These are phyloP conservation scores for Ogataea polymorpha DNA, from an alignment of 805 yeast species.

Conservation along the genomic window DNA sequence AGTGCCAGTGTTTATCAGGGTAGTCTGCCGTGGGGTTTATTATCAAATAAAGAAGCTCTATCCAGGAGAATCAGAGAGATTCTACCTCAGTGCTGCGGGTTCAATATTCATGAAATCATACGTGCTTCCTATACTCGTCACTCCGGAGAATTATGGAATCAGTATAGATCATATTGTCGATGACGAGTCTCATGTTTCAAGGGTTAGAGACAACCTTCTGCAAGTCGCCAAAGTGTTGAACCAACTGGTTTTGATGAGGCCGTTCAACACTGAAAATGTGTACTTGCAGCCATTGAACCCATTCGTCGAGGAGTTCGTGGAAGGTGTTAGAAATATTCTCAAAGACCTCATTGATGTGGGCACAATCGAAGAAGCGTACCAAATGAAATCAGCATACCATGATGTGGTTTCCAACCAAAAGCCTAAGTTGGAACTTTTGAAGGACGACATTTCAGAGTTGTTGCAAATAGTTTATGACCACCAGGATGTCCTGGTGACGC, in stretches of 20 bases:
- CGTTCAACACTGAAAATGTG: conserved; percentile 59
- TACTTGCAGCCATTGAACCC: conserved; percentile 80
- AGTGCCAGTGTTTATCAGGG: conserved; percentile 57
- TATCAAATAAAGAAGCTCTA: conserved; percentile 35
- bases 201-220: conserved; percentile 46
- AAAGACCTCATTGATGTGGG: conserved; percentile 49
- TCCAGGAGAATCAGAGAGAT: conserved; percentile 58
- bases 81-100: conserved; percentile 65
- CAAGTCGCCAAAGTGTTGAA: conserved; percentile 56
- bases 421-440: conserved; percentile 43
- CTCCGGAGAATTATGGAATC: conserved; percentile 59
- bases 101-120: conserved; percentile 57
- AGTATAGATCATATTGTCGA: conserved; percentile 22
- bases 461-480: conserved; percentile 41
- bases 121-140: conserved; percentile 42
- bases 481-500: conserved; percentile 42
- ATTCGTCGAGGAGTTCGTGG: conserved; percentile 52
- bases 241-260: conserved; percentile 65
- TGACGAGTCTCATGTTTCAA: conserved; percentile 25
- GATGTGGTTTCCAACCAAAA: conserved; percentile 54
- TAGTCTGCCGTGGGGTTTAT: conserved; percentile 46
- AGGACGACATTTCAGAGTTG: conserved; percentile 43
- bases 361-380: conserved; percentile 57
- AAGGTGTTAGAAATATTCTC: conserved; percentile 44
- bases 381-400: conserved; percentile 56